Percentiles rank a stretch among this genome's conserved stretches.
These are phyloP conservation scores for Penicillium nucicola DNA, from an alignment of 495 filamentous ascomycete species.

Conservation along the genomic window DNA sequence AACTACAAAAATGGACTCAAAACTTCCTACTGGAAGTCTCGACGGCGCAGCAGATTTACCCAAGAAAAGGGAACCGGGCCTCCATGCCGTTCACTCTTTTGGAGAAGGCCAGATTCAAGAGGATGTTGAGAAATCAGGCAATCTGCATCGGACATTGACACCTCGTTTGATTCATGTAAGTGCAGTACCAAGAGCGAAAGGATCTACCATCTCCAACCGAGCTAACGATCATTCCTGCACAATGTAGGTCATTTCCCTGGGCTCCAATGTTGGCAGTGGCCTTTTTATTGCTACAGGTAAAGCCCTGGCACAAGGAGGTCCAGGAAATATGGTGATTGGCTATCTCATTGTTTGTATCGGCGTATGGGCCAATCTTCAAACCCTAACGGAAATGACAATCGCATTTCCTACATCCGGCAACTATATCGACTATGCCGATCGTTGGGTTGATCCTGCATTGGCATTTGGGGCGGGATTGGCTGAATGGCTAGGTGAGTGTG, in stretches of 20 bases:
- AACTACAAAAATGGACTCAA: not conserved
- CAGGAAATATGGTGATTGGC: constrained; percentile 25
- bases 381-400: constrained; percentile 29
- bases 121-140: not conserved
- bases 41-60: not conserved
- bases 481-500: constrained; percentile 23
- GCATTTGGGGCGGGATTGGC: constrained; percentile 30
- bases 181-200: not conserved
- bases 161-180: not conserved
- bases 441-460: constrained; percentile 30
- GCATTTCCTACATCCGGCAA: constrained; percentile 29
- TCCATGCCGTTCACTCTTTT: not conserved
- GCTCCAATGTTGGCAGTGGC: constrained; percentile 26
- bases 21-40: not conserved
- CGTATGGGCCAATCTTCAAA: constrained; percentile 28
- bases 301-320: constrained; percentile 20
- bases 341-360: constrained; percentile 24
- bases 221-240: too few species aligned
- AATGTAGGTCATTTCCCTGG: constrained; percentile 27
- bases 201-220: too few species aligned
- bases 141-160: not conserved
- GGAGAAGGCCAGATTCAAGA: not conserved
- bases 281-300: constrained; percentile 29
- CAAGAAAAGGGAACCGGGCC: not conserved
- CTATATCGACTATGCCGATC: constrained; percentile 32